phyloP scores from a whole-genome alignment of 495 filamentous ascomycete genomes.

The Xylaria venustula region DNA sequence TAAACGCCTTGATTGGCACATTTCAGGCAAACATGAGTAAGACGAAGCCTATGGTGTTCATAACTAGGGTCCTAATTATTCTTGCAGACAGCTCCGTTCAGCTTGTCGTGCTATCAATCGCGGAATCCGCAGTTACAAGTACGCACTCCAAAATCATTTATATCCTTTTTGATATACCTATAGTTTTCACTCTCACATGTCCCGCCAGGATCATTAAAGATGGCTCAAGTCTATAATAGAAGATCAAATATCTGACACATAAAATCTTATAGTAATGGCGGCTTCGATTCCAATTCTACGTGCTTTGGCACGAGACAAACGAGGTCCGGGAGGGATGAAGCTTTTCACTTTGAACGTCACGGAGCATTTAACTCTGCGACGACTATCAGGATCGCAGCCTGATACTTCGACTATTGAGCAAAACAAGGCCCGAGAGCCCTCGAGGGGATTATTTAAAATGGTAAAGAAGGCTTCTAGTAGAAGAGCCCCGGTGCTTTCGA shows the following conservation, averaged over 20 bases:
- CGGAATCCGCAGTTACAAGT: slow-evolving; percentile 30
- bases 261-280: slow-evolving; percentile 18
- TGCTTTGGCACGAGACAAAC: slow-evolving; percentile 25
- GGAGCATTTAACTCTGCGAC: not conserved
- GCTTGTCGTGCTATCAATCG: slow-evolving; percentile 27
- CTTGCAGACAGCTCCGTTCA: slow-evolving; percentile 15
- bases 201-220: too few relatives aligned
- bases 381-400: not conserved
- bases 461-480: not conserved
- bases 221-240: too few relatives aligned
- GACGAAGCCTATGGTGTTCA: not conserved
- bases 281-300: slow-evolving; percentile 33
- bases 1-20: slow-evolving; percentile 34
- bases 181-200: too few relatives aligned
- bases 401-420: not conserved
- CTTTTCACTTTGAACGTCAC: slow-evolving; percentile 7
- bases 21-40: not conserved
- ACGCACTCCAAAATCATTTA: not conserved
- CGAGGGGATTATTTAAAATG: not conserved
- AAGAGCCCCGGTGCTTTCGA: not conserved
- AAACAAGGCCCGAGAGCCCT: not conserved
- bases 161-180: not conserved
- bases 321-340: not conserved
- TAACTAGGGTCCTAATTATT: not conserved
- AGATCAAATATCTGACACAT: not conserved